Percentiles rank a stretch among this genome's conserved stretches.
Evolutionary conservation across 2,329 filamentous ascomycete species (phyloP).

Genomic region (Didymella pomorum): DNA sequence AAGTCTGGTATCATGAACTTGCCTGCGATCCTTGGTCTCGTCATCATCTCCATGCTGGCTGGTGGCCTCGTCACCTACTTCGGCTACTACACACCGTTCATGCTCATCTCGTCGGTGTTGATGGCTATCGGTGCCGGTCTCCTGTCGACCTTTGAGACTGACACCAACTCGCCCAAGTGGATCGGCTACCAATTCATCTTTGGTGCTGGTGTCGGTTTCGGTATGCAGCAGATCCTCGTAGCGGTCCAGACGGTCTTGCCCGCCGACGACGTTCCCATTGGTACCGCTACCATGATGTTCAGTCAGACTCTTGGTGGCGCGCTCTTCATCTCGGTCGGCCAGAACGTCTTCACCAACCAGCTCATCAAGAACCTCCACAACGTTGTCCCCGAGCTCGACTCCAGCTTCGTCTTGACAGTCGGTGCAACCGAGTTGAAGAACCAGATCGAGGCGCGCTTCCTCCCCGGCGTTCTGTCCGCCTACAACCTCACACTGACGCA

Average conservation of each 20-base stretch:
- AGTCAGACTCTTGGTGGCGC: conserved; percentile 58
- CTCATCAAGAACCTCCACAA: conserved; percentile 53
- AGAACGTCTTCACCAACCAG: conserved; percentile 61
- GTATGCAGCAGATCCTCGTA: conserved; percentile 59
- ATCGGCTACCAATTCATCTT: conserved; percentile 53
- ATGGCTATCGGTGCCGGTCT: conserved; percentile 58
- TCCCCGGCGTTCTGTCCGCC: conserved; percentile 64
- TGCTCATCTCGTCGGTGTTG: conserved; percentile 53
- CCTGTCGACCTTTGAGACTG: conserved; percentile 53
- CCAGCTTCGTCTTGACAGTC: conserved; percentile 53
- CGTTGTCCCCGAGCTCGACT: conserved; percentile 53
- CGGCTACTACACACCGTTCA: conserved; percentile 61
- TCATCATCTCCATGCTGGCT: conserved; percentile 53
- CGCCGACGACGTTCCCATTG: conserved; percentile 55
- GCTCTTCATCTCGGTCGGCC: conserved; percentile 58
- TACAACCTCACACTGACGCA: conserved; percentile 70
- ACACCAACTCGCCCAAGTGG: conserved; percentile 50
- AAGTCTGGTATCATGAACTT: conserved; percentile 60
- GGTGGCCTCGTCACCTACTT: conserved; percentile 52
- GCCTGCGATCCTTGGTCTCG: conserved; percentile 56
- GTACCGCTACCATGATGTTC: conserved; percentile 59
- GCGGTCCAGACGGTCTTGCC: conserved; percentile 57
- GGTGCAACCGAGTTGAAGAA: conserved; percentile 68
- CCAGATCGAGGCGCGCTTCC: conserved; percentile 59
- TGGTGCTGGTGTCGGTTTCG: conserved; percentile 56